phyloP scores from a whole-genome alignment of 2,329 filamentous ascomycete species.

The Camillea tinctor region DNA sequence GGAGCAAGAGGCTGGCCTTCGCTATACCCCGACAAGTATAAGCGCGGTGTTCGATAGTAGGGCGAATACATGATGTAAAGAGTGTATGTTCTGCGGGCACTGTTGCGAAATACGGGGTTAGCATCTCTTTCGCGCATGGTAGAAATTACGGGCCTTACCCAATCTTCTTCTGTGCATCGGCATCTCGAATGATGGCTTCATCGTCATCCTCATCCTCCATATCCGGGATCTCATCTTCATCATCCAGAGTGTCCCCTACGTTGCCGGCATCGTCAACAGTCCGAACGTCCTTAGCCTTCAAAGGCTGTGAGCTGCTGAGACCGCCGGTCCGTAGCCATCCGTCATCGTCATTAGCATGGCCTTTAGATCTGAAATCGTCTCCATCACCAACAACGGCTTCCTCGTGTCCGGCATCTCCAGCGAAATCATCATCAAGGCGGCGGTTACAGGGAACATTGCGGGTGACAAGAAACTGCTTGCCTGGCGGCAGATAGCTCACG shows the following conservation, averaged over 20 bases:
- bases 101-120: conserved; percentile 37
- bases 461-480: conserved; percentile 94
- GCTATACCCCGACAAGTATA: conserved; percentile 92
- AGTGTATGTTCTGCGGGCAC: conserved; percentile 87
- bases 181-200: conserved; percentile 90
- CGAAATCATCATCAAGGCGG: conserved; percentile 89
- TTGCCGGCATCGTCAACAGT: conserved; percentile 90
- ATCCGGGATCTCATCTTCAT: conserved; percentile 85
- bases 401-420: conserved; percentile 80
- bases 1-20: conserved; percentile 79
- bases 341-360: conserved; percentile 65
- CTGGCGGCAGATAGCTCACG: conserved; percentile 75
- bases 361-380: conserved; percentile 56
- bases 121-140: not conserved
- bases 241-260: conserved; percentile 70
- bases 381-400: conserved; percentile 83
- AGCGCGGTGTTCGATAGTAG: conserved; percentile 92
- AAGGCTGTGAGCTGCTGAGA: conserved; percentile 70
- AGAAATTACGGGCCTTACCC: conserved; percentile 37
- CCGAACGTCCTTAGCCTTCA: conserved; percentile 75
- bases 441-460: conserved; percentile 92
- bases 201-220: conserved; percentile 98
- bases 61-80: conserved; percentile 98
- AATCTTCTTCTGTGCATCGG: conserved; percentile 46
- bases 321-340: conserved; percentile 91